A percentile compares a stretch with the other conserved stretches of the same genome.
These are phyloP conservation scores for Globisporangium alternatum DNA, from an alignment of 352 stramenopile genomes.

Conservation along the genomic window DNA sequence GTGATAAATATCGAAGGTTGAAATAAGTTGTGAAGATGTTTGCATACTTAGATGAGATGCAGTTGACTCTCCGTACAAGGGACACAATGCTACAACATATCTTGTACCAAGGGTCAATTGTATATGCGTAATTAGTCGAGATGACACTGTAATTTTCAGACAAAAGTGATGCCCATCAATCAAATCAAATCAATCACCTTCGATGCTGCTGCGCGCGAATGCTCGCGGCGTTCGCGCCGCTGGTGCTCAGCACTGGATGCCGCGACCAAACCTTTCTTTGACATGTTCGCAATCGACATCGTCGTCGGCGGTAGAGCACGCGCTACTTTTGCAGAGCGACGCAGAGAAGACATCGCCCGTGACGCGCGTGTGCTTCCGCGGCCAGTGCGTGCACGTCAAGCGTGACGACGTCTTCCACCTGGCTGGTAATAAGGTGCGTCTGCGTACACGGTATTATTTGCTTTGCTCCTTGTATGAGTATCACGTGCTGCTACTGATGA, in stretches of 20 bases:
- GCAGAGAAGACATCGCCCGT: conserved; percentile 38
- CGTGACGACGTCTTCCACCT: conserved; percentile 77
- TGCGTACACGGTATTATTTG: too few species aligned
- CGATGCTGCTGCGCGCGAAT: background rate
- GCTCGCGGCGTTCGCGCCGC: background rate
- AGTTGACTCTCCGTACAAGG: background rate
- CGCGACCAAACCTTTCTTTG: background rate
- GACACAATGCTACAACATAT: background rate
- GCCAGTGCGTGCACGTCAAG: conserved; percentile 77
- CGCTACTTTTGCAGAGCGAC: conserved; percentile 8
- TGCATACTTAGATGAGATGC: too few species aligned
- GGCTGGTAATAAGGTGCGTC: conserved; percentile 77
- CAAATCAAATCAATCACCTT: background rate
- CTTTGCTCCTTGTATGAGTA: background rate
- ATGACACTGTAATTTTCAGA: background rate
- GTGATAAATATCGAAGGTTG: too few species aligned
- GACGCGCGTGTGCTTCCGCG: conserved; percentile 61
- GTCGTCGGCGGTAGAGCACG: background rate
- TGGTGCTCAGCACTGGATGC: background rate
- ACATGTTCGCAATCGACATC: background rate
- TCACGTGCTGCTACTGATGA: too few species aligned
- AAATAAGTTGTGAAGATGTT: too few species aligned
- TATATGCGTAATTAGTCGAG: too few species aligned
- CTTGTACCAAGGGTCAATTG: background rate
- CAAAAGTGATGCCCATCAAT: background rate